These are phyloP conservation scores for Trichoderma sp. DNA, from an alignment of 2,329 filamentous ascomycete species.

Conservation along the genomic window DNA sequence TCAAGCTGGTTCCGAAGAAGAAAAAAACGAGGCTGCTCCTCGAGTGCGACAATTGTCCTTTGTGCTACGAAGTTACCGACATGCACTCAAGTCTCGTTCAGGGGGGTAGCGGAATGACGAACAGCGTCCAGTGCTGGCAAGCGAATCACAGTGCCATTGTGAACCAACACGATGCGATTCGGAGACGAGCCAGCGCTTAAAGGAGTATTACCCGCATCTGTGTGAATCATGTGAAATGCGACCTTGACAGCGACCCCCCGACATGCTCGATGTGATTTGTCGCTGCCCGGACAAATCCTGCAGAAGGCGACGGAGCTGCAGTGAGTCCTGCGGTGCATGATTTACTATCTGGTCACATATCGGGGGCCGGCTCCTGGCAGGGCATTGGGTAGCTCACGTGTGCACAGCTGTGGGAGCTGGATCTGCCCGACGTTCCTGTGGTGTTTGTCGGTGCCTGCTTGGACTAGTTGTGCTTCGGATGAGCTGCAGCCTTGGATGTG, in stretches of 20 bases:
- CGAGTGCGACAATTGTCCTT: too few relatives aligned
- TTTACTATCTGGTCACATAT: neutral
- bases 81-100: too few relatives aligned
- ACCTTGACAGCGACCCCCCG: neutral
- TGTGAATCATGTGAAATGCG: constrained; percentile 23
- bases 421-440: neutral
- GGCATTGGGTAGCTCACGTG: too few relatives aligned
- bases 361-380: neutral
- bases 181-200: constrained; percentile 8
- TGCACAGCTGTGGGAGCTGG: neutral
- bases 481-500: too few relatives aligned
- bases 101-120: too few relatives aligned
- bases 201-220: constrained; percentile 18
- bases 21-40: neutral
- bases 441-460: too few relatives aligned
- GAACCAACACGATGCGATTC: neutral
- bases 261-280: constrained; percentile 2
- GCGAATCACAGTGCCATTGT: neutral
- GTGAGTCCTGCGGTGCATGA: constrained; percentile 20
- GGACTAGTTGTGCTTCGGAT: too few relatives aligned
- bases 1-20: neutral
- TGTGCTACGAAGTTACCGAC: too few relatives aligned
- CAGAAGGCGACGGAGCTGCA: constrained; percentile 5
- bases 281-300: constrained; percentile 14
- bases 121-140: neutral